Percentiles rank a stretch among this genome's conserved stretches.
Evolutionary conservation across 768 basidiomycete genomes (phyloP).

Genomic region (Leccinum variicolor): DNA sequence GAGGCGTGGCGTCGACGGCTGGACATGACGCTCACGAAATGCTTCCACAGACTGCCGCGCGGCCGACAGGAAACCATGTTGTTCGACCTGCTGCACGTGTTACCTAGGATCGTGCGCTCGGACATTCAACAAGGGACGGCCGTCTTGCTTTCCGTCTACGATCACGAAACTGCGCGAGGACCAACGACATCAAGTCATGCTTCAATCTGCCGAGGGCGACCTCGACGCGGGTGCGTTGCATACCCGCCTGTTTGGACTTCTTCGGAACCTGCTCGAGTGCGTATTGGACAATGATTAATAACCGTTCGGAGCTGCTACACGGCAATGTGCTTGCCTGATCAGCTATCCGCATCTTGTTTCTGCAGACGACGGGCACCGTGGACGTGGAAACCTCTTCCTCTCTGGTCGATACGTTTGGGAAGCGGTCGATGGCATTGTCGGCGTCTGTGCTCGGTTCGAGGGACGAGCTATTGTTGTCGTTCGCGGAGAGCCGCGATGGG

Average conservation of each 20-base stretch:
- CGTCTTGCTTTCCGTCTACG: constrained; percentile 52
- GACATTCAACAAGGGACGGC: constrained; percentile 70
- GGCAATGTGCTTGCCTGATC: constrained; percentile 92
- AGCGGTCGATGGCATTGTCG: too few species aligned
- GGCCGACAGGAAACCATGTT: constrained; percentile 85
- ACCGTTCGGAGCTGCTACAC: constrained; percentile 78
- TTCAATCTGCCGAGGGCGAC: constrained; percentile 41
- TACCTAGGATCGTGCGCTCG: constrained; percentile 67
- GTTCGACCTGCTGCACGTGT: constrained; percentile 83
- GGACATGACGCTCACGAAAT: constrained; percentile 82
- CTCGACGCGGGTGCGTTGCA: too few species aligned
- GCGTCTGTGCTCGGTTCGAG: too few species aligned
- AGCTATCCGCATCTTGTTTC: constrained; percentile 77
- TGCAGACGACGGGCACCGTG: constrained; percentile 10
- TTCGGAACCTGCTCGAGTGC: constrained; percentile 72
- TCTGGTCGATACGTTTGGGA: too few species aligned
- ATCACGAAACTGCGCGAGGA: constrained; percentile 88
- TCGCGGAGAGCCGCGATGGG: too few species aligned
- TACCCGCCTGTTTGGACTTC: constrained; percentile 59
- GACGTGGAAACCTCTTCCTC: neutral
- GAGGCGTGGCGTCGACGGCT: constrained; percentile 83
- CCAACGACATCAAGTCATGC: neutral
- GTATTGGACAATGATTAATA: constrained; percentile 59
- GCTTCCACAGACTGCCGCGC: constrained; percentile 78
- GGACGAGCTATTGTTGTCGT: too few species aligned